These are phyloP conservation scores for Begonia masoniana DNA, from an alignment of 306 rosid species.

Conservation along the genomic window DNA sequence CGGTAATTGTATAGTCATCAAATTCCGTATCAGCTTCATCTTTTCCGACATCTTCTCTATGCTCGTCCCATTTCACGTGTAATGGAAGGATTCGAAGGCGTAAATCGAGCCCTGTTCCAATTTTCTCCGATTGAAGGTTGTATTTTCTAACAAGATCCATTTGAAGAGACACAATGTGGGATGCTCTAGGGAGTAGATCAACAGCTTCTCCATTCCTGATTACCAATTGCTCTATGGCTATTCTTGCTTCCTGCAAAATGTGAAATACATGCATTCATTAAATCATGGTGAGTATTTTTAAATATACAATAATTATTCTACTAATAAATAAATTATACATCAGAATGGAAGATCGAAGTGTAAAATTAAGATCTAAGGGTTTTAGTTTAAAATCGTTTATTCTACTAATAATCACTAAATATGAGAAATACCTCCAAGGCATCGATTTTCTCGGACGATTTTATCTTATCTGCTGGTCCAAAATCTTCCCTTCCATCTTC, in stretches of 20 bases:
- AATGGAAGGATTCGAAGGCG: slow-evolving; percentile 61
- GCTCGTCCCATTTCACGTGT: slow-evolving; percentile 16
- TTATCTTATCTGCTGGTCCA: slow-evolving; percentile 35
- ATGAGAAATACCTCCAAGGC: slow-evolving; percentile 68
- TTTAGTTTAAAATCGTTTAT: neutral
- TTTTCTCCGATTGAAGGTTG: slow-evolving; percentile 46
- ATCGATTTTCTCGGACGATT: slow-evolving; percentile 55
- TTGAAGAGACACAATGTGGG: slow-evolving; percentile 49
- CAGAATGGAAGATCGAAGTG: too few species aligned
- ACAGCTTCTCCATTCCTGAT: slow-evolving; percentile 66
- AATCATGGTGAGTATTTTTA: too few species aligned
- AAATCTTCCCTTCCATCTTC: slow-evolving; percentile 53
- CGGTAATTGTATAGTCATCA: slow-evolving; percentile 29
- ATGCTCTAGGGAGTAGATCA: slow-evolving; percentile 70
- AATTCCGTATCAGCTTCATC: slow-evolving; percentile 19
- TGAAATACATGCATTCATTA: neutral
- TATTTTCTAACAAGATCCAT: slow-evolving; percentile 52
- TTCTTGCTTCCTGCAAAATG: slow-evolving; percentile 68
- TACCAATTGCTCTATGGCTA: slow-evolving; percentile 71
- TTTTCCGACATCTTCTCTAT: slow-evolving; percentile 10
- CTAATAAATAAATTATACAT: too few species aligned
- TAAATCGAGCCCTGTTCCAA: slow-evolving; percentile 22
- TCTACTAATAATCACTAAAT: neutral
- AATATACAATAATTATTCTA: too few species aligned
- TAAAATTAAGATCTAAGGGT: too few species aligned